Evolutionary conservation across 257 asterid genomes (phyloP), one percentile per base, ranked within the genome.

Genomic region (Oldenlandia corymbosa): DNA sequence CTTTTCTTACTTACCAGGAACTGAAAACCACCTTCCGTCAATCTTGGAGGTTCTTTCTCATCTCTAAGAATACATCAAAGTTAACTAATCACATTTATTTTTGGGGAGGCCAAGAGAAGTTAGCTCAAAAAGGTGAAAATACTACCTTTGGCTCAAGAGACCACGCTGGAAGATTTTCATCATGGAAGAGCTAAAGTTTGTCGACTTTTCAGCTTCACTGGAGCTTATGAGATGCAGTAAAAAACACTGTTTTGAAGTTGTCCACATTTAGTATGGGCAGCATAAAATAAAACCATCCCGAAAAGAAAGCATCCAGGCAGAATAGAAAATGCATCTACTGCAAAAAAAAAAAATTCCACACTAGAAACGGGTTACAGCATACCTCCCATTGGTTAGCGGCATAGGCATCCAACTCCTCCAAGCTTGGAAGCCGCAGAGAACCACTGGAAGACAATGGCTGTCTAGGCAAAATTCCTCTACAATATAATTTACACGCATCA

Each of bases 21-120:
- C 74, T 90, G 97, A 82, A 93, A 93, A 58, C 99, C 99, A 65
- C 95, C 85, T 72, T 87, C 96, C 9, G 99, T 93, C 96, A 93
- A 79, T 68, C 62, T 83, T 41, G 91, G 82, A 58, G 87, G 87
- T 67, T 93, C 97, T 75, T 60, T 85, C 58, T 90, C 98, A 72
- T 91, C 99, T 81, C 98, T 92, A 88, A 54, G 21, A 59, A 56
- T 75, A 80, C 71, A 80, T 68, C 13, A 27, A 65, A 50, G 39
- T 43, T 60, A 26, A 52, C 63, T 65, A 75, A 60, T 32, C 60
- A 58, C 53, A 68, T 75, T 49, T 61, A 50, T 71, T 39, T n/a
- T 39, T 45, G 34, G 53, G 37, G 23, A 39, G 43, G 26, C 66
- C 27, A 48, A 63, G 67, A 59, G 51, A 56, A 10, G 65, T 11